Evolutionary conservation across 129 eudicot species (phyloP), one percentile per base, ranked within the genome.

Genomic region (Artemisia tridentata): DNA sequence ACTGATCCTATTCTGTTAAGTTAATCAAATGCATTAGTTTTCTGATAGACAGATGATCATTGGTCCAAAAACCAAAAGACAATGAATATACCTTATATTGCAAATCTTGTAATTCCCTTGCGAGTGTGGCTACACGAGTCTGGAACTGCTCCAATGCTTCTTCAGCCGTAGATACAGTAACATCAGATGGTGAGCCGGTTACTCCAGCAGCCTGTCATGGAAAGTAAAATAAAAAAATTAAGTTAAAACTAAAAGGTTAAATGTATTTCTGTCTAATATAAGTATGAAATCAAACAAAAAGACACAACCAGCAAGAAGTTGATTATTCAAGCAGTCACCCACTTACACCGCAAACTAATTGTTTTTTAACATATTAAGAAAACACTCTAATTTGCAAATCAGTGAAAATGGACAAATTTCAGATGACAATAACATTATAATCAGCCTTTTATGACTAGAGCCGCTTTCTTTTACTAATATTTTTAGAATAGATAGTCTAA

Each of bases 111-210:
- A 89, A 65, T 67, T 89, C 96, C 78, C 79, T 89, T 75, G 87
- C 86, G 11, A 92, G 80, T 29, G 89, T 65, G 73, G 41, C 72
- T 4, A 86, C 75, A 18, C 80, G 85, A 47, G 38, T 71, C 31
- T 67, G 79, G 43, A 92, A 91, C 75, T 85, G 81, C 59, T 85
- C 87, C 38, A 92, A 86, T 61, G 98, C 95, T 75, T 87, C 88
- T 82, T 92, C 95, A 6, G 96, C 96, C 67, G 34, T 79, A 38
- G 86, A 72, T 63, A 82, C 63, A 50, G 54, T 79, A 57, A 85
- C 76, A 74, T 85, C 86, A 50, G 87, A 84, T 68, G 75, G 14
- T 57, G 84, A 83, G 41, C 72, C 83, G 5, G 81, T 74, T 55
- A 89, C 81, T 65, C 96, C 96, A 27, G 96, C 86, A 65, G 86